These are phyloP conservation scores for Zymoseptoria brevis DNA, from an alignment of 2,329 filamentous ascomycete genomes.

Conservation along the genomic window DNA sequence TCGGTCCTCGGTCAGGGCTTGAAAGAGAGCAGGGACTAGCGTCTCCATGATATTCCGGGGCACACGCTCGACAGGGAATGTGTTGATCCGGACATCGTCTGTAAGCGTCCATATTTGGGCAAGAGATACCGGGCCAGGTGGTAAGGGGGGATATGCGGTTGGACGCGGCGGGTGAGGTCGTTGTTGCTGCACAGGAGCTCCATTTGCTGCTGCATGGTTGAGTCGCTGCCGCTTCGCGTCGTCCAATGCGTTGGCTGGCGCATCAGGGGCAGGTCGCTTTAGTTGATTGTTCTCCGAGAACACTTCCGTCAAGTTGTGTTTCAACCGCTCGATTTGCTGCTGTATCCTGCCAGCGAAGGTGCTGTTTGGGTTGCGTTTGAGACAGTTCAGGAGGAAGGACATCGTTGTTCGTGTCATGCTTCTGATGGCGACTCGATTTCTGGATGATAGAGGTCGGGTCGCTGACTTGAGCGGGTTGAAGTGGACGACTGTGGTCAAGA, in stretches of 20 bases:
- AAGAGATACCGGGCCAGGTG: constrained; percentile 66
- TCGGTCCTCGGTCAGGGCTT: constrained; percentile 59
- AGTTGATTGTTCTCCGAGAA: constrained; percentile 62
- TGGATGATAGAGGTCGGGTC: constrained; percentile 40
- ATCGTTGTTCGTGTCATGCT: constrained; percentile 94
- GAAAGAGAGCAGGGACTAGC: constrained; percentile 72
- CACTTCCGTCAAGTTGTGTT: constrained; percentile 67
- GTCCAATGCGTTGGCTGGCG: constrained; percentile 65
- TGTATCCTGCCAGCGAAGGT: constrained; percentile 70
- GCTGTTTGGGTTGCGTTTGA: constrained; percentile 76
- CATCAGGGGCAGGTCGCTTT: constrained; percentile 65
- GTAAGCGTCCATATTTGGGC: constrained; percentile 84
- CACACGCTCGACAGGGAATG: constrained; percentile 76
- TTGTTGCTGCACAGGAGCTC: constrained; percentile 16
- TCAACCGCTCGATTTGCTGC: constrained; percentile 74
- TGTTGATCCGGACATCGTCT: constrained; percentile 61
- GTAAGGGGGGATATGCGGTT: constrained; percentile 59
- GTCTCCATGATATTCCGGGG: constrained; percentile 67
- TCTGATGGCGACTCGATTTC: constrained; percentile 71
- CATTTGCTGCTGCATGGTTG: constrained; percentile 41
- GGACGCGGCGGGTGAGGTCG: constrained; percentile 19
- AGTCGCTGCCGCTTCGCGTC: constrained; percentile 73
- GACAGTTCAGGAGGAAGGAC: constrained; percentile 71
- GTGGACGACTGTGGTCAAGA: constrained; percentile 73
- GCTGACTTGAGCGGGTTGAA: constrained; percentile 87